Evolutionary conservation across 257 asterid genomes (phyloP).

Genomic region (Salvia hispanica): DNA sequence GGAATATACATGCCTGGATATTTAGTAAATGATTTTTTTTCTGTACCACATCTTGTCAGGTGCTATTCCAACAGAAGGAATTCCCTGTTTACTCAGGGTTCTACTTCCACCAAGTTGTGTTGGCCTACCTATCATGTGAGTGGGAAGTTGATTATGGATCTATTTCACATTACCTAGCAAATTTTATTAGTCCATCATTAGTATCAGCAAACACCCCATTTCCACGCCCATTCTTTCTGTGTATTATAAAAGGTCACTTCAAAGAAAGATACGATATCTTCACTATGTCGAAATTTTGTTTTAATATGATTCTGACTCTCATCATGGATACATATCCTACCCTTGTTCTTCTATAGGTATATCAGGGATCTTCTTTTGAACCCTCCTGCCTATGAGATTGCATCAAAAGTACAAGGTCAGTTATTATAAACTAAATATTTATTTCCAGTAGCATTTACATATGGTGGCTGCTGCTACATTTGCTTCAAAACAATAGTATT

Average conservation of each 20-base stretch:
- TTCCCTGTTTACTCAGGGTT: conserved; percentile 88
- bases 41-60: conserved; percentile 48
- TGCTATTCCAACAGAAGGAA: conserved; percentile 98
- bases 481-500: background rate
- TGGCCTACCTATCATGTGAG: conserved; percentile 90
- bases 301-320: conserved; percentile 15
- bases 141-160: conserved; percentile 28
- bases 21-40: conserved; percentile 2
- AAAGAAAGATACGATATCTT: conserved; percentile 8
- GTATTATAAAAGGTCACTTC: background rate
- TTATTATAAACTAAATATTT: conserved; percentile 1
- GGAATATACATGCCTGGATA: background rate
- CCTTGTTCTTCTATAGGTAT: conserved; percentile 56
- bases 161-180: conserved; percentile 9
- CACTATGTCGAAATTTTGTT: background rate
- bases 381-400: conserved; percentile 91
- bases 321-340: conserved; percentile 16
- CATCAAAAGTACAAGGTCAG: conserved; percentile 77
- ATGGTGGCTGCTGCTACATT: conserved; percentile 17
- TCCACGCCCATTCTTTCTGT: background rate
- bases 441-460: conserved; percentile 1
- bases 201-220: background rate
- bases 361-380: conserved; percentile 88
- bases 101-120: conserved; percentile 81
- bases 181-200: conserved; percentile 1